These are phyloP conservation scores for Lachnellula arida DNA, from an alignment of 2,329 filamentous ascomycete species.

Conservation along the genomic window DNA sequence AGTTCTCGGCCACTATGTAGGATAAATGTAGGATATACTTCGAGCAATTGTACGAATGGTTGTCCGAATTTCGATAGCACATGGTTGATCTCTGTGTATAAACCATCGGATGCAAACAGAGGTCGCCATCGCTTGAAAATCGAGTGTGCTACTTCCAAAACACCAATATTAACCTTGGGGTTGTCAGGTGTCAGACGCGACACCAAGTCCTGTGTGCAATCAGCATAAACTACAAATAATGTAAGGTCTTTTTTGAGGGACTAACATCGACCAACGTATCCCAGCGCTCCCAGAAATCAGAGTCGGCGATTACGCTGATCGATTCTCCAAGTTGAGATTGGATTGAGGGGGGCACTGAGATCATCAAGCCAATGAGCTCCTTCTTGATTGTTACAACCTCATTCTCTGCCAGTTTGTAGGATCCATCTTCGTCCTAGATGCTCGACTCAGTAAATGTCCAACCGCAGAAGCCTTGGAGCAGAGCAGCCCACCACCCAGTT, in stretches of 20 bases:
- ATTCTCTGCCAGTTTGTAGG: constrained; percentile 77
- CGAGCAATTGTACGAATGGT: constrained; percentile 77
- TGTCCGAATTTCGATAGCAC: constrained; percentile 80
- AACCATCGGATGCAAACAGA: constrained; percentile 84
- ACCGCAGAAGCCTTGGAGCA: background rate
- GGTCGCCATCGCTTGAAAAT: constrained; percentile 97
- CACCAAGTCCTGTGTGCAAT: constrained; percentile 66
- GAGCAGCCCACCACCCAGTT: constrained; percentile 71
- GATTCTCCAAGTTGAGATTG: constrained; percentile 94
- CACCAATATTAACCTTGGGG: constrained; percentile 82
- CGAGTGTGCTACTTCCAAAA: constrained; percentile 94
- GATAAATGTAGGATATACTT: constrained; percentile 43
- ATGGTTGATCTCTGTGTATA: constrained; percentile 95
- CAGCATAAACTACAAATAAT: constrained; percentile 7
- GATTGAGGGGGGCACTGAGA: constrained; percentile 77
- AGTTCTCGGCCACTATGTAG: constrained; percentile 10
- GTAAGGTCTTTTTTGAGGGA: constrained; percentile 5
- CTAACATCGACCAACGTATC: constrained; percentile 83
- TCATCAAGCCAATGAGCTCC: constrained; percentile 95
- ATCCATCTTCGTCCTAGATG: constrained; percentile 76
- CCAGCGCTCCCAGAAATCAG: constrained; percentile 95
- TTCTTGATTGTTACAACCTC: constrained; percentile 91
- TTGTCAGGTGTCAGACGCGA: constrained; percentile 79
- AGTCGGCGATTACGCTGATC: constrained; percentile 95
- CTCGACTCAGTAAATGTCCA: constrained; percentile 10